Evolutionary conservation across 257 asterid genomes (phyloP), one percentile per base, ranked within the genome.

Genomic region (Solanum virginianum): DNA sequence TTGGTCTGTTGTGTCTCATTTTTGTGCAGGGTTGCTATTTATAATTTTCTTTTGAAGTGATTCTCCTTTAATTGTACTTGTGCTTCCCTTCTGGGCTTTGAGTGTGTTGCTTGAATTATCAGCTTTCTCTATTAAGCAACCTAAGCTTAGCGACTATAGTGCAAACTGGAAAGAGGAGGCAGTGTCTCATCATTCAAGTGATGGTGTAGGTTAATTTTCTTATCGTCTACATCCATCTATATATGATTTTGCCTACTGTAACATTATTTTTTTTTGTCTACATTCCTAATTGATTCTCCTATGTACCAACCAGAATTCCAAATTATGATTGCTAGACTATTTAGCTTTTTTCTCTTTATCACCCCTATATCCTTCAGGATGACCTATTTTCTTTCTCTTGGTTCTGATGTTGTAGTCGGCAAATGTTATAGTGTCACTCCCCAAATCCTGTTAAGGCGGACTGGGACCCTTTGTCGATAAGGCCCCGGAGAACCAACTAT

Each of bases 51-150:
- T 72, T 77, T 51, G 20, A 77, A 77, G 20, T 13, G 43, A 29
- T 77, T 51, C 45, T n/a, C 39, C 57, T 65, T 79, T 32, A 59
- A 29, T 66, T 80, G 36, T 87, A 26, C 22, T 36, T 74, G 49
- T 84, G 66, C 55, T 47, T 83, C 69, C 85, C 86, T 89, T 86
- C 49, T 93, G 95, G 99, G 99, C 98, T 80, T 90, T 96, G 79
- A 92, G 92, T 80, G 85, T 89, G 74, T 86, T 96, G 89, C 95
- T 96, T 83, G 97, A 93, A 83, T 85, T 95, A 83, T 91, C 98
- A 82, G 89, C 94, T 75, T 89, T 95, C 83, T 89, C 94, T 13
- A 81, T 82, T 79, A 91, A 89, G 84, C 89, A 89, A 86, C 82
- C 88, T 87, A 85, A 54, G 62, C 32, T 12, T 87, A 85, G 87